A percentile compares a stretch with the other conserved stretches of the same genome.
Evolutionary conservation across 83 land plant genomes (phyloP).

Genomic region (Diphasiastrum complanatum): DNA sequence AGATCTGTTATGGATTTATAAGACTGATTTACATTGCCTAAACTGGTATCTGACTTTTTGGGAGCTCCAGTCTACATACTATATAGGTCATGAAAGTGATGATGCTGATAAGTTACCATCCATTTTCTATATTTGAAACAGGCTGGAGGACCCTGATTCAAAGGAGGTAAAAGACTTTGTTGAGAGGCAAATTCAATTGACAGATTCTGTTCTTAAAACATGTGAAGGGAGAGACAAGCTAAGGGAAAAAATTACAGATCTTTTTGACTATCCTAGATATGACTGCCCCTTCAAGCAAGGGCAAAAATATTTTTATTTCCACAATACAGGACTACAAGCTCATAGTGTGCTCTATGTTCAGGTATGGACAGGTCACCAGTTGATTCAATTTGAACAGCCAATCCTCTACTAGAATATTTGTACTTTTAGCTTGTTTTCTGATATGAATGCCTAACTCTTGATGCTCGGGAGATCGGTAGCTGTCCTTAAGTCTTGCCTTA

Average conservation of each 20-base stretch:
- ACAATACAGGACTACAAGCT: conserved; percentile 83
- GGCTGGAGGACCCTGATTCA: conserved; percentile 53
- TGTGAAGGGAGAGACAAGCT: conserved; percentile 66
- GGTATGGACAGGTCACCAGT: conserved; percentile 30
- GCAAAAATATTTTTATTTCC: conserved; percentile 71
- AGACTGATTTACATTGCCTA: no score
- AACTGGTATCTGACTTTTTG: no score
- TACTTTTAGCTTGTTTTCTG: background rate
- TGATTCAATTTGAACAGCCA: background rate
- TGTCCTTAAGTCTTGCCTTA: no score
- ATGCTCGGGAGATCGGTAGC: no score
- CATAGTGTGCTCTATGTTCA: conserved; percentile 82
- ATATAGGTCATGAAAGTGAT: no score
- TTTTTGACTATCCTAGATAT: conserved; percentile 73
- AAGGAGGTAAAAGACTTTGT: conserved; percentile 77
- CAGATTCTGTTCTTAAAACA: conserved; percentile 45
- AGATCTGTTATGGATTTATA: no score
- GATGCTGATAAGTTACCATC: no score
- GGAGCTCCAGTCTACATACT: no score
- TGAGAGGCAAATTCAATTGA: conserved; percentile 56
- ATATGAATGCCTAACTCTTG: no score
- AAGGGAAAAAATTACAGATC: conserved; percentile 44
- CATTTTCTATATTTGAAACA: no score
- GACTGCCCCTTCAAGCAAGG: conserved; percentile 65
- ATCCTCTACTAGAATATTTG: background rate